A percentile compares a stretch with the other conserved stretches of the same genome.
phyloP scores from a whole-genome alignment of 2,329 filamentous ascomycete species.

The Aspergillus sp. region DNA sequence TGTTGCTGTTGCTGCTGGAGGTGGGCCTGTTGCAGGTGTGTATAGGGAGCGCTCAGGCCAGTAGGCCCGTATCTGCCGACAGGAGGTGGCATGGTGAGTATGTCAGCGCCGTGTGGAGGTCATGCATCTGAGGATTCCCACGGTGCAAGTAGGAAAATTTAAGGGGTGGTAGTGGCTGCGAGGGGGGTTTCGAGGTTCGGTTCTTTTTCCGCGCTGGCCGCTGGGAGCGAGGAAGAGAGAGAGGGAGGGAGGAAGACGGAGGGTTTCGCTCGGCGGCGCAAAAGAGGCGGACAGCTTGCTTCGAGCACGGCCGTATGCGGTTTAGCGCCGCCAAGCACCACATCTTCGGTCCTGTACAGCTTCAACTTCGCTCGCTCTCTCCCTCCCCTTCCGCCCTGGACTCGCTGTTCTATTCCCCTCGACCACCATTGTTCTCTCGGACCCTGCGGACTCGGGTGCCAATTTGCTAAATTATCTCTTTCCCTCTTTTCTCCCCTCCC shows the following conservation, averaged over 20 bases:
- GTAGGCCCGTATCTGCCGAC: slow-evolving; percentile 59
- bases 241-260: background rate
- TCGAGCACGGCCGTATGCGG: slow-evolving; percentile 24
- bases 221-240: background rate
- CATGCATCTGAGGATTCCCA: slow-evolving; percentile 20
- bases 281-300: slow-evolving; percentile 27
- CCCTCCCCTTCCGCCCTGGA: background rate
- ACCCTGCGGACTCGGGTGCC: slow-evolving; percentile 12
- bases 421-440: slow-evolving; percentile 13
- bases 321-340: slow-evolving; percentile 33
- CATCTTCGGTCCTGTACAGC: slow-evolving; percentile 18
- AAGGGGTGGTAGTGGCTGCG: slow-evolving; percentile 8
- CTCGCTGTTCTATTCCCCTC: background rate
- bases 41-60: slow-evolving; percentile 60
- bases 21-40: slow-evolving; percentile 54
- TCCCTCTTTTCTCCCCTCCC: slow-evolving; percentile 11
- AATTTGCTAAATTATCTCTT: background rate
- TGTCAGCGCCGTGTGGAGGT: slow-evolving; percentile 11
- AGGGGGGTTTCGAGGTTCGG: slow-evolving; percentile 7
- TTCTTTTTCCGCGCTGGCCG: slow-evolving; percentile 24
- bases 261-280: slow-evolving; percentile 1
- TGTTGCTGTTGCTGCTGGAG: slow-evolving; percentile 40
- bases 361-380: slow-evolving; percentile 20
- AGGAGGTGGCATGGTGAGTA: slow-evolving; percentile 55
- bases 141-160: slow-evolving; percentile 9